Conservation (phyloP, 192 early-diverging fungal species). For the Backusella parvicylindrica region DNA sequence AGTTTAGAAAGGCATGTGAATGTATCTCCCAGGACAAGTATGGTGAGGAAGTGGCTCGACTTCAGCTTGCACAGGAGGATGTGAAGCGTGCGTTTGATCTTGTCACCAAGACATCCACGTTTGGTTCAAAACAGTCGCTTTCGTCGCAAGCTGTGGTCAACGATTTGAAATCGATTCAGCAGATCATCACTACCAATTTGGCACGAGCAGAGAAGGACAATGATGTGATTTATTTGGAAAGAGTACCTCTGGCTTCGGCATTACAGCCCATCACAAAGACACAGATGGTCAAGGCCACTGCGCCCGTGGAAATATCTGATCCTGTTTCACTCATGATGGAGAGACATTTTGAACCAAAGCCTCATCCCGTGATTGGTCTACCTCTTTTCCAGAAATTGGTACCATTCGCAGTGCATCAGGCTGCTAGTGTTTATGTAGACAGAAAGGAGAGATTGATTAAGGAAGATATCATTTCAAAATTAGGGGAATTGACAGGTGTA, state of each 20-base stretch:
- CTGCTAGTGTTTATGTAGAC: constrained; percentile 81
- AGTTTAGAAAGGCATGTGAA: constrained; percentile 74
- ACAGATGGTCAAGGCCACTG: constrained; percentile 66
- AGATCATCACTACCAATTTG: constrained; percentile 30
- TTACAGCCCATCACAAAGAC: constrained; percentile 61
- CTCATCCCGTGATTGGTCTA: constrained; percentile 49
- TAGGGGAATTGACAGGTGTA: constrained; percentile 67
- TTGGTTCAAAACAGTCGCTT: constrained; percentile 23
- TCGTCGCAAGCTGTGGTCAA: constrained; percentile 22
- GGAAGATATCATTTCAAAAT: constrained; percentile 56
- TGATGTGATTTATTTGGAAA: constrained; percentile 85
- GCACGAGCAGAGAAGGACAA: constrained; percentile 81
- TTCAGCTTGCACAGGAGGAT: constrained; percentile 52
- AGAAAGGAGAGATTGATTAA: constrained; percentile 76
- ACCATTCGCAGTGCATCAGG: constrained; percentile 90
- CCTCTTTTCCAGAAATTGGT: constrained; percentile 86
- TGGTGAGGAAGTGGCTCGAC: constrained; percentile 82
- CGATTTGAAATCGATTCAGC: constrained; percentile 34
- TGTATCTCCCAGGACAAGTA: constrained; percentile 70
- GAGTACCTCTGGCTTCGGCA: constrained; percentile 59
- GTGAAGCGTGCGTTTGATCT: constrained; percentile 46
- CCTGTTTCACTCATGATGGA: constrained; percentile 66
- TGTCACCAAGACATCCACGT: not conserved
- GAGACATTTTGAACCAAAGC: constrained; percentile 27
- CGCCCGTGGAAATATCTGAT: constrained; percentile 54